Percentiles rank a stretch among this genome's conserved stretches.
Evolutionary conservation across 2,329 filamentous ascomycete species (phyloP).

Genomic region (Pseudocercospora vitis): DNA sequence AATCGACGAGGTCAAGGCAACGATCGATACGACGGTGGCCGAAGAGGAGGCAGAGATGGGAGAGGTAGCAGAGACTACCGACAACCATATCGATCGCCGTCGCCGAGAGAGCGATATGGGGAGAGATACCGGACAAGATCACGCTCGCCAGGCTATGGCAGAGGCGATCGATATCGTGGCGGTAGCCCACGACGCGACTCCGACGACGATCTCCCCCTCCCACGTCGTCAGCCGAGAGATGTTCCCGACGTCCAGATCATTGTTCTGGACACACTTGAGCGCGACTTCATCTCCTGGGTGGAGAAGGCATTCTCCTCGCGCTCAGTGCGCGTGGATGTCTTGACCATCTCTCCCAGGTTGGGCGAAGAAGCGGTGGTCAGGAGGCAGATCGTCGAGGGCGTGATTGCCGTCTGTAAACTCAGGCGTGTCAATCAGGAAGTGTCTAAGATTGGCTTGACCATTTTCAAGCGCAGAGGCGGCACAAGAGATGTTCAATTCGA

Average conservation of each 20-base stretch:
- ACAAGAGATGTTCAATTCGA: conserved; percentile 76
- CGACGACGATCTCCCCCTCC: conserved; percentile 67
- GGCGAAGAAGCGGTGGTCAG: conserved; percentile 77
- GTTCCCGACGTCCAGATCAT: conserved; percentile 90
- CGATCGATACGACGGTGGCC: conserved; percentile 40
- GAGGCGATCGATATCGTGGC: conserved; percentile 33
- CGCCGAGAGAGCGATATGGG: conserved; percentile 42
- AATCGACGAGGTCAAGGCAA: conserved; percentile 50
- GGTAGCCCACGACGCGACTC: conserved; percentile 66
- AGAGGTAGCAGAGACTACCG: conserved; percentile 54
- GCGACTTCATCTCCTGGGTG: conserved; percentile 80
- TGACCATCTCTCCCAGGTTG: conserved; percentile 75
- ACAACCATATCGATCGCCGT: conserved; percentile 46
- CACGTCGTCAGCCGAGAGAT: conserved; percentile 68
- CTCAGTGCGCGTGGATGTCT: conserved; percentile 72
- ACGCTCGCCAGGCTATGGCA: conserved; percentile 43
- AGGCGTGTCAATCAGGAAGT: conserved; percentile 66
- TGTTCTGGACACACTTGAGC: conserved; percentile 72
- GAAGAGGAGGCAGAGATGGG: conserved; percentile 49
- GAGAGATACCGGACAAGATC: conserved; percentile 41
- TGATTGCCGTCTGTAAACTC: conserved; percentile 78
- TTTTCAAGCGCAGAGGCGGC: conserved; percentile 80
- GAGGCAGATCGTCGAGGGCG: conserved; percentile 83
- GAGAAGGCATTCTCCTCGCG: conserved; percentile 72
- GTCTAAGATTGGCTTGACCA: conserved; percentile 75